Percentiles rank a stretch among this genome's conserved stretches.
These are phyloP conservation scores for Suhomyces pyralidae DNA, from an alignment of 805 yeast genomes.

Conservation along the genomic window DNA sequence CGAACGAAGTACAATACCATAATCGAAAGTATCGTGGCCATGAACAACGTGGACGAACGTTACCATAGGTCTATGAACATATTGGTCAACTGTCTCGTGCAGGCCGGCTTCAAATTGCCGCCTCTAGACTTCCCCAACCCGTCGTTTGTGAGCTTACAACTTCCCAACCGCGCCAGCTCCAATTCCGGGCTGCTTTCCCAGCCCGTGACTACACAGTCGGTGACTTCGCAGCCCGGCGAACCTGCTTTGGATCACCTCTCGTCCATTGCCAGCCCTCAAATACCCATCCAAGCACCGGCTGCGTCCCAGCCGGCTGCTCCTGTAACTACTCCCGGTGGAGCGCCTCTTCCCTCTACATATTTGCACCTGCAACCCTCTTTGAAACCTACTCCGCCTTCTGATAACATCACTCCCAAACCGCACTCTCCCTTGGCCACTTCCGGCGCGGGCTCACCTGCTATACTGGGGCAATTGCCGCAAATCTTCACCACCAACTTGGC, in stretches of 20 bases:
- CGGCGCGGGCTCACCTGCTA: conserved; percentile 13
- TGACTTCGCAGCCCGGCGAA: neutral
- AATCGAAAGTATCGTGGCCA: conserved; percentile 55
- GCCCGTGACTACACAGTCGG: neutral
- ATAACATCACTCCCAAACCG: conserved; percentile 12
- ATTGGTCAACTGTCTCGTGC: conserved; percentile 48
- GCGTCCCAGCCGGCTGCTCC: conserved; percentile 1
- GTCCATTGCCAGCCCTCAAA: conserved; percentile 1
- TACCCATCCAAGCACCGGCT: conserved; percentile 2
- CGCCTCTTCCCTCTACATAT: conserved; percentile 1
- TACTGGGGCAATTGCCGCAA: conserved; percentile 6
- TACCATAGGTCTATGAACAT: conserved; percentile 50
- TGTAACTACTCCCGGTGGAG: neutral
- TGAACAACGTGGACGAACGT: conserved; percentile 57
- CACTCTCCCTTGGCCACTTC: conserved; percentile 14
- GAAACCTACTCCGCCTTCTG: conserved; percentile 8
- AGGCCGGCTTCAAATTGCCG: conserved; percentile 68
- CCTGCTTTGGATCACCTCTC: neutral
- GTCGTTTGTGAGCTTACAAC: conserved; percentile 17
- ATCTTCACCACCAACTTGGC: conserved; percentile 15
- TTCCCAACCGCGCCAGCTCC: conserved; percentile 9
- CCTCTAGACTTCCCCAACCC: conserved; percentile 55
- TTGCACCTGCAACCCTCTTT: conserved; percentile 1
- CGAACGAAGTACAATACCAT: conserved; percentile 62
- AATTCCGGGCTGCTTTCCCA: neutral